These are phyloP conservation scores for Fusarium concolor DNA, from an alignment of 2,329 filamentous ascomycete genomes.

Conservation along the genomic window DNA sequence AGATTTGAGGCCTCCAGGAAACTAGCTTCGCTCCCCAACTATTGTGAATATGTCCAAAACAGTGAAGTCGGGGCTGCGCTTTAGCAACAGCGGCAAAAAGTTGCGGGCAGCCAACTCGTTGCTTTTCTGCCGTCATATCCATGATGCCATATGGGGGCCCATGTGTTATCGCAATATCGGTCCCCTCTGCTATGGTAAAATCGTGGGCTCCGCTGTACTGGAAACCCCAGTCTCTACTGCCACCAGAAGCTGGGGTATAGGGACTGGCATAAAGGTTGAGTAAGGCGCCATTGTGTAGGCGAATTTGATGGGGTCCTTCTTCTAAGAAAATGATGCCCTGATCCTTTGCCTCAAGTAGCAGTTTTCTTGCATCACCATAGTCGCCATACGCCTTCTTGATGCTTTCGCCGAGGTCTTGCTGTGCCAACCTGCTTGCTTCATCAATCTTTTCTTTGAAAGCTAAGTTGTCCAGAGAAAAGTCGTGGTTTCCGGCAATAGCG, in stretches of 20 bases:
- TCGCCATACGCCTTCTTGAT: constrained; percentile 52
- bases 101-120: constrained; percentile 48
- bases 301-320: constrained; percentile 56
- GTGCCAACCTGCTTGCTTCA: constrained; percentile 23
- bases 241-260: constrained; percentile 54
- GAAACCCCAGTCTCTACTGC: constrained; percentile 54
- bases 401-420: constrained; percentile 3
- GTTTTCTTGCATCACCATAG: constrained; percentile 49
- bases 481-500: constrained; percentile 64
- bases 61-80: constrained; percentile 50
- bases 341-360: constrained; percentile 43
- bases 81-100: constrained; percentile 48
- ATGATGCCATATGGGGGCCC: constrained; percentile 55
- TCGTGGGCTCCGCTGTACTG: constrained; percentile 53
- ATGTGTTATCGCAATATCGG: constrained; percentile 52
- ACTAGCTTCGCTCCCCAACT: constrained; percentile 58
- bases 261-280: constrained; percentile 60
- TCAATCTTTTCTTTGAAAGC: constrained; percentile 50
- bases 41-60: constrained; percentile 52
- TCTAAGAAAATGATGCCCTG: constrained; percentile 55
- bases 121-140: constrained; percentile 50
- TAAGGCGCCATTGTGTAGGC: constrained; percentile 54
- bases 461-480: constrained; percentile 56
- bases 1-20: constrained; percentile 55
- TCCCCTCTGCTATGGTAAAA: constrained; percentile 42